Conservation (phyloP, 1,284 basidiomycete species). For the Farysia itapuensis region DNA sequence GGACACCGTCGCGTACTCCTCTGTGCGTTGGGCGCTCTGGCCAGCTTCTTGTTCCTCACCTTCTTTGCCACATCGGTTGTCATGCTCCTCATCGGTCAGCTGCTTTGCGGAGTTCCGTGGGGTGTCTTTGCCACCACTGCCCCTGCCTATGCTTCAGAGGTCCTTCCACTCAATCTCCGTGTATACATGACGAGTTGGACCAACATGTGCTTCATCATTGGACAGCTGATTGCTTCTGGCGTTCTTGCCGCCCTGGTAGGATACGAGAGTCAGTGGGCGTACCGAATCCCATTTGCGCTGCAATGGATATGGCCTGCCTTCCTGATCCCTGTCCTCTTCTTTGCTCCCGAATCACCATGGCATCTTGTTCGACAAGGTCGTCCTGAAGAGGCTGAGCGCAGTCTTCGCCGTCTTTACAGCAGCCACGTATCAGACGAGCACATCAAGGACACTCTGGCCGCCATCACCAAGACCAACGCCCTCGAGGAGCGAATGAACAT, state of each 20-base stretch:
- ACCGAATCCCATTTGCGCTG: slow-evolving; percentile 60
- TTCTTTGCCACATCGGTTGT: slow-evolving; percentile 60
- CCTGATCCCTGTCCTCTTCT: slow-evolving; percentile 42
- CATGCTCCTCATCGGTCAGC: slow-evolving; percentile 58
- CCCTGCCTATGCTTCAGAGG: slow-evolving; percentile 63
- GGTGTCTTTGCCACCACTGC: slow-evolving; percentile 62
- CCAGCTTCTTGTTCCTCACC: slow-evolving; percentile 45
- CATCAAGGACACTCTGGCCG: slow-evolving; percentile 49
- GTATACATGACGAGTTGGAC: slow-evolving; percentile 63
- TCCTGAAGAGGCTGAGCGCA: slow-evolving; percentile 61
- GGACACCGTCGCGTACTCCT: slow-evolving; percentile 1
- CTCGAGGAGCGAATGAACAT: slow-evolving; percentile 56
- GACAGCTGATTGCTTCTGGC: slow-evolving; percentile 60
- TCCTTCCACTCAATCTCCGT: slow-evolving; percentile 62
- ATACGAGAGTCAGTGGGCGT: slow-evolving; percentile 55
- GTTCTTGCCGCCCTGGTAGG: slow-evolving; percentile 58
- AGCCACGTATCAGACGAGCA: slow-evolving; percentile 1
- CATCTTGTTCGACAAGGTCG: slow-evolving; percentile 63
- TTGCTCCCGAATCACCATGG: slow-evolving; percentile 61
- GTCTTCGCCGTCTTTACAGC: background rate
- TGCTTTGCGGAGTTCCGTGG: slow-evolving; percentile 62
- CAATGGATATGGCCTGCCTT: slow-evolving; percentile 60
- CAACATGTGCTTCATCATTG: slow-evolving; percentile 63
- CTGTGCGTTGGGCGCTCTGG: background rate
- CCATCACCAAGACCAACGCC: slow-evolving; percentile 61